These are phyloP conservation scores for Calocybe gangraenosa DNA, from an alignment of 768 basidiomycete genomes.

Conservation along the genomic window DNA sequence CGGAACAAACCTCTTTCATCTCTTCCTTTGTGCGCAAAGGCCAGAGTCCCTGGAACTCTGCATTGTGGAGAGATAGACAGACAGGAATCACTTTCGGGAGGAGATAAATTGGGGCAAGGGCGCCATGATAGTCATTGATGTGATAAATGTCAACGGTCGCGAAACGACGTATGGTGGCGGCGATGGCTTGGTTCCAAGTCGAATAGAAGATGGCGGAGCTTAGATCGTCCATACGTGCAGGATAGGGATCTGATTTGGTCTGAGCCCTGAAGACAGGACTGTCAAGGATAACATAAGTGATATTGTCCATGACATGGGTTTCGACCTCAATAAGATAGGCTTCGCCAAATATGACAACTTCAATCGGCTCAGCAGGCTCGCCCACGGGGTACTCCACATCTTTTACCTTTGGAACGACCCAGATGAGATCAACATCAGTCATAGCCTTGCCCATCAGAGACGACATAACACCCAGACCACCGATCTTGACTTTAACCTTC, in stretches of 20 bases:
- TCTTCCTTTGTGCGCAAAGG: slow-evolving; percentile 95
- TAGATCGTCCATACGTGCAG: slow-evolving; percentile 95
- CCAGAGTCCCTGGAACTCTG: slow-evolving; percentile 97
- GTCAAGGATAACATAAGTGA: slow-evolving; percentile 92
- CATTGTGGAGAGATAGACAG: slow-evolving; percentile 92
- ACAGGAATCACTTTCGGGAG: slow-evolving; percentile 87
- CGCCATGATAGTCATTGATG: slow-evolving; percentile 93
- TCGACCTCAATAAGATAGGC: slow-evolving; percentile 95
- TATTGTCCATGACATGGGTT: slow-evolving; percentile 89
- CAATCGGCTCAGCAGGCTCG: slow-evolving; percentile 89
- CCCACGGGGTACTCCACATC: slow-evolving; percentile 91
- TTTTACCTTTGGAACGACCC: slow-evolving; percentile 94
- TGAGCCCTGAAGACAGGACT: slow-evolving; percentile 96
- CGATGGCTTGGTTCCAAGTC: slow-evolving; percentile 97
- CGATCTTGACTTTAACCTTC: slow-evolving; percentile 98
- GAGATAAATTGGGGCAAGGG: slow-evolving; percentile 86
- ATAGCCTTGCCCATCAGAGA: slow-evolving; percentile 97
- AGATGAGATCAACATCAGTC: slow-evolving; percentile 92
- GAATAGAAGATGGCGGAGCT: slow-evolving; percentile 97
- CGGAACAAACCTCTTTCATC: slow-evolving; percentile 97
- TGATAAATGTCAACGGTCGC: slow-evolving; percentile 93
- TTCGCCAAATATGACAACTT: slow-evolving; percentile 95
- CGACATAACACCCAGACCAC: slow-evolving; percentile 97
- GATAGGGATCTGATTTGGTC: slow-evolving; percentile 94
- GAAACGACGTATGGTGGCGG: slow-evolving; percentile 80